Conservation (phyloP, 2,329 filamentous ascomycete genomes). For the Colletotrichum tropicale region DNA sequence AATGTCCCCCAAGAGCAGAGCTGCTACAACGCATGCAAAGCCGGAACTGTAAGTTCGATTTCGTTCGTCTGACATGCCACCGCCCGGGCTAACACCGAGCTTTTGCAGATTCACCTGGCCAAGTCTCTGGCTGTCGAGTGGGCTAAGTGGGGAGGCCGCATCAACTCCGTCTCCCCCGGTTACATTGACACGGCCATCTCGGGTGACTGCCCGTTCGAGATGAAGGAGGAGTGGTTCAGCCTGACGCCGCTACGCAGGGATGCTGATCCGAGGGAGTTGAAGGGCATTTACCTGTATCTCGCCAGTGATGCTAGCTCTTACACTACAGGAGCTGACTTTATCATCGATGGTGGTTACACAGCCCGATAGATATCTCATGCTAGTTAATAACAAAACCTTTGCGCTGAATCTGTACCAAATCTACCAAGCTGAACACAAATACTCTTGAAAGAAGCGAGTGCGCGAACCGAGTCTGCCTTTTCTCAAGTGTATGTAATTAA, state of each 20-base stretch:
- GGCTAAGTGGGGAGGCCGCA: conserved; percentile 25
- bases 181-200: conserved; percentile 42
- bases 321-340: conserved; percentile 34
- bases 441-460: too few relatives aligned
- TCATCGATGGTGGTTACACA: conserved; percentile 33
- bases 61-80: neutral
- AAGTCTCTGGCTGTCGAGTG: conserved; percentile 35
- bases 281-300: conserved; percentile 34
- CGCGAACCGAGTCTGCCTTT: too few relatives aligned
- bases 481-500: too few relatives aligned
- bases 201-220: conserved; percentile 33
- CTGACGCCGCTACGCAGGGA: conserved; percentile 32
- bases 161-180: conserved; percentile 36
- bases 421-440: too few relatives aligned
- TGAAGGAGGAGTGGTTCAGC: conserved; percentile 37
- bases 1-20: conserved; percentile 71
- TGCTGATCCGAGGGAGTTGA: conserved; percentile 33
- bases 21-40: conserved; percentile 85
- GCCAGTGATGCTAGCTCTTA: conserved; percentile 36
- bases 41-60: conserved; percentile 56
- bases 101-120: conserved; percentile 31
- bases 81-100: neutral
- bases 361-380: neutral
- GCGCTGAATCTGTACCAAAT: neutral
- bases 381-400: neutral